Percentiles rank a stretch among this genome's conserved stretches.
Conservation (phyloP, 2,329 filamentous ascomycete genomes). For the Cyphellophora attinorum region DNA sequence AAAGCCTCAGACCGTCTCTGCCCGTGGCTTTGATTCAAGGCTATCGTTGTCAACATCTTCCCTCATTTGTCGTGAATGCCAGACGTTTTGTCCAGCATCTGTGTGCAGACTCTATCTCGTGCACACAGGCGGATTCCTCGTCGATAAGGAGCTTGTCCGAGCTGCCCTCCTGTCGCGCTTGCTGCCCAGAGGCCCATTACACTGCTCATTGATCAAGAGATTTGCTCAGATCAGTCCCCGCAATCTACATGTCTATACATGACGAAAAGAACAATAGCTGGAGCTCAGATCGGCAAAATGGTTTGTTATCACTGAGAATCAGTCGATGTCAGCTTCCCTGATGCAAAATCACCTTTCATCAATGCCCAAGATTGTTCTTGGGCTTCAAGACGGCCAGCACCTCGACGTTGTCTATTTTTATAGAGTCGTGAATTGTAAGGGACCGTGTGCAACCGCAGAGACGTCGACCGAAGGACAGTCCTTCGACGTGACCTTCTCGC, state of each 20-base stretch:
- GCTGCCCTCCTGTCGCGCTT: background rate
- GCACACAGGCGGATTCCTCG: background rate
- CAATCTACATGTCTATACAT: no score
- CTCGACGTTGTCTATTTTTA: no score
- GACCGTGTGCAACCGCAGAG: no score
- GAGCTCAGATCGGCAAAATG: constrained; percentile 20
- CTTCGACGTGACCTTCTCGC: no score
- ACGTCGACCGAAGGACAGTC: no score
- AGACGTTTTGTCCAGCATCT: background rate
- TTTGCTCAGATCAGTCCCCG: no score
- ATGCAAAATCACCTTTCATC: constrained; percentile 13
- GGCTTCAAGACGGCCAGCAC: no score
- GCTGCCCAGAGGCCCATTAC: background rate
- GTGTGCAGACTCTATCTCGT: background rate
- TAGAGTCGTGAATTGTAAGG: no score
- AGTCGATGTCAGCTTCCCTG: constrained; percentile 18
- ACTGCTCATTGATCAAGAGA: no score
- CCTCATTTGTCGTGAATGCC: background rate
- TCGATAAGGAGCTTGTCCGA: background rate
- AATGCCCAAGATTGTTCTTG: constrained; percentile 16
- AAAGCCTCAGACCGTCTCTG: no score
- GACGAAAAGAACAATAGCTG: no score
- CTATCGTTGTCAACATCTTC: background rate
- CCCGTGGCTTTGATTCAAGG: no score
- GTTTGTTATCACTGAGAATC: constrained; percentile 9